Base-by-base conservation (phyloP, 306 rosid species). In the Corylus americana region DNA sequence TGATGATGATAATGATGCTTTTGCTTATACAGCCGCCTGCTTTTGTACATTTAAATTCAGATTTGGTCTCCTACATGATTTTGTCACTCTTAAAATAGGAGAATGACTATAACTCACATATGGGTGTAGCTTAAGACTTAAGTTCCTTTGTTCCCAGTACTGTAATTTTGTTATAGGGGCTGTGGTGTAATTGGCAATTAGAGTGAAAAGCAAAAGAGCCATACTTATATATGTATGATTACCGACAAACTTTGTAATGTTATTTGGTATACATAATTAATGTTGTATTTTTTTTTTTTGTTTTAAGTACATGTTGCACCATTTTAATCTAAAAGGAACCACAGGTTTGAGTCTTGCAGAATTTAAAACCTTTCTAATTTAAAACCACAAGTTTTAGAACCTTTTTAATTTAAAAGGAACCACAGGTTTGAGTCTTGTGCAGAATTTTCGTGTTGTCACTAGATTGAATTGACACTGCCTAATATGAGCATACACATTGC, bases 41-140 rank as follows among this genome's bases (percentile, higher is more conserved):
- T 80, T 85, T 78, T 90, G 92, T 87, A 90, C 70, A 84, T 90
- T 74, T 76, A 64, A 80, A 68, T 76, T 80, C 83, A 78, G 89
- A 74, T 83, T 79, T 81, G 82, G 80, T 83, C 79, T 86, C 58
- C 81, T 82, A 85, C 77, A 78, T 78, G 88, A 73, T 78, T 54
- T 80, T 70, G 55, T 88, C 74, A 80, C 86, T 78, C 76, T 78
- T 82, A 78, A 83, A 59, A 74, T 82, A 78, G 79, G 83, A 45
- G 74, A 80, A 80, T 80, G 78, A 78, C 74, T 78, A 29, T 47
- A 80, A 69, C 73, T 78, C 67, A 75, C 57, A 69, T 77, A 72
- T 47, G 79, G 22, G 74, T 78, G 54, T 80, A 74, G 74, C 75
- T 79, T 77, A 67, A 76, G 82, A 71, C 71, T 79, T 73, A 73